Conservation (phyloP, 208 protist genomes). For the Trypanosoma lewisi region DNA sequence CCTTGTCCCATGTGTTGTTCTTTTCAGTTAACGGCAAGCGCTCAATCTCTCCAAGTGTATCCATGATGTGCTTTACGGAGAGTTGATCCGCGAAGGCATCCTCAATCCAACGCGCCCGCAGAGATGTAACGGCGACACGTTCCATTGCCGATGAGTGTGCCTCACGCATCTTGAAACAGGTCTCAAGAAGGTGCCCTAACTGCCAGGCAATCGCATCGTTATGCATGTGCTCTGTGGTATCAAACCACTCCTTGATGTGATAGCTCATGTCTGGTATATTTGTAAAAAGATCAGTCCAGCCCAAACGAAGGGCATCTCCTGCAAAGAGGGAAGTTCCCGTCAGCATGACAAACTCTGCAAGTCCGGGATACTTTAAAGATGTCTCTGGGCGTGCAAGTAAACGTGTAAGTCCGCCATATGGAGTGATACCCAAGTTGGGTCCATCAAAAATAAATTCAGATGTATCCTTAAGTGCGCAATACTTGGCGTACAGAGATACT, state of each 20-base stretch:
- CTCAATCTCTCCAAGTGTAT: slow-evolving; percentile 80
- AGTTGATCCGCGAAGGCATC: slow-evolving; percentile 89
- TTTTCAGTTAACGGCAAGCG: slow-evolving; percentile 43
- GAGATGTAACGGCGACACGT: slow-evolving; percentile 76
- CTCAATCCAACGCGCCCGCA: slow-evolving; percentile 84
- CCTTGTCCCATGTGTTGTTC: slow-evolving; percentile 70
- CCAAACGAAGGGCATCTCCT: slow-evolving; percentile 83
- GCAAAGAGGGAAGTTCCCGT: slow-evolving; percentile 89
- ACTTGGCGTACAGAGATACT: slow-evolving; percentile 83
- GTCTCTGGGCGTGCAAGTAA: slow-evolving; percentile 81
- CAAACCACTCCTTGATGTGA: slow-evolving; percentile 92
- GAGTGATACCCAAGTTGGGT: slow-evolving; percentile 77
- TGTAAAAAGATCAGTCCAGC: slow-evolving; percentile 90
- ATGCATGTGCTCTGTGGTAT: slow-evolving; percentile 89
- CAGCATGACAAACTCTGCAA: slow-evolving; percentile 89
- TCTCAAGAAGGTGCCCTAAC: slow-evolving; percentile 85
- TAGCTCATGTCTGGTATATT: slow-evolving; percentile 82
- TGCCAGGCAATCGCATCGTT: slow-evolving; percentile 92
- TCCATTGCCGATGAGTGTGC: slow-evolving; percentile 83
- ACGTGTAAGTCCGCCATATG: slow-evolving; percentile 78
- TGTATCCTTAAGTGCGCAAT: slow-evolving; percentile 73
- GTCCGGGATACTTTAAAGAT: slow-evolving; percentile 87
- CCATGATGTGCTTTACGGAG: slow-evolving; percentile 70
- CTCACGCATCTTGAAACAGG: slow-evolving; percentile 84
- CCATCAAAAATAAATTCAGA: slow-evolving; percentile 88